phyloP scores from a whole-genome alignment of 1,284 basidiomycete genomes.

The Pyrrhoderma noxium region DNA sequence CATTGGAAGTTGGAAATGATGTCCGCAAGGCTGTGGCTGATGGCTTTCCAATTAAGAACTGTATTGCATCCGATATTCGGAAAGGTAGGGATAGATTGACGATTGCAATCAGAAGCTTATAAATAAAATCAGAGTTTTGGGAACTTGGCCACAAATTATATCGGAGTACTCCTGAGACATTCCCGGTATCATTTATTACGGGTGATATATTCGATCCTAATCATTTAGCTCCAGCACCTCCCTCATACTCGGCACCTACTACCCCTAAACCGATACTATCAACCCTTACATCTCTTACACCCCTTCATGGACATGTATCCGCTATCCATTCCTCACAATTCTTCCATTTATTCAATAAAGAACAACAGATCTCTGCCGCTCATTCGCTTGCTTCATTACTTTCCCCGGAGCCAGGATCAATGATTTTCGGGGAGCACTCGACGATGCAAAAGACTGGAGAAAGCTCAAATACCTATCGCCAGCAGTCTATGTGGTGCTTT shows the following conservation, averaged over 20 bases:
- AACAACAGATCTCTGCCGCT: slow-evolving; percentile 28
- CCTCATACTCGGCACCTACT: slow-evolving; percentile 13
- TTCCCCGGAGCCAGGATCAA: slow-evolving; percentile 30
- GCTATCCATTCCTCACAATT: slow-evolving; percentile 28
- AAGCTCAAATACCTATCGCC: slow-evolving; percentile 22
- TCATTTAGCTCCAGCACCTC: slow-evolving; percentile 23
- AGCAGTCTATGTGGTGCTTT: slow-evolving; percentile 25
- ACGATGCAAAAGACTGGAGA: slow-evolving; percentile 21
- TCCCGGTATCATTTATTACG: slow-evolving; percentile 21
- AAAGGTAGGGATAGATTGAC: slow-evolving; percentile 13
- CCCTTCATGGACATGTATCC: slow-evolving; percentile 27
- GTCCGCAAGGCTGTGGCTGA: slow-evolving; percentile 21
- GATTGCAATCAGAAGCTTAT: not conserved
- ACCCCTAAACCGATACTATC: slow-evolving; percentile 20
- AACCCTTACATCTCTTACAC: slow-evolving; percentile 28
- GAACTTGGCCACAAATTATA: slow-evolving; percentile 24
- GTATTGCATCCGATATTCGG: slow-evolving; percentile 21
- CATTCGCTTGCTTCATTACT: slow-evolving; percentile 28
- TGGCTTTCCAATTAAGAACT: slow-evolving; percentile 22
- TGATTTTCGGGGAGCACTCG: slow-evolving; percentile 31
- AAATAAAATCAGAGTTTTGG: slow-evolving; percentile 19
- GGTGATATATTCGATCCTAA: slow-evolving; percentile 24
- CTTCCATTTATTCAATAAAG: slow-evolving; percentile 34
- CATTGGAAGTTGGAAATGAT: slow-evolving; percentile 23
- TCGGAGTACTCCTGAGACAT: slow-evolving; percentile 18